Conservation (phyloP, 495 filamentous ascomycete species). For the Aspergillus affinis region DNA sequence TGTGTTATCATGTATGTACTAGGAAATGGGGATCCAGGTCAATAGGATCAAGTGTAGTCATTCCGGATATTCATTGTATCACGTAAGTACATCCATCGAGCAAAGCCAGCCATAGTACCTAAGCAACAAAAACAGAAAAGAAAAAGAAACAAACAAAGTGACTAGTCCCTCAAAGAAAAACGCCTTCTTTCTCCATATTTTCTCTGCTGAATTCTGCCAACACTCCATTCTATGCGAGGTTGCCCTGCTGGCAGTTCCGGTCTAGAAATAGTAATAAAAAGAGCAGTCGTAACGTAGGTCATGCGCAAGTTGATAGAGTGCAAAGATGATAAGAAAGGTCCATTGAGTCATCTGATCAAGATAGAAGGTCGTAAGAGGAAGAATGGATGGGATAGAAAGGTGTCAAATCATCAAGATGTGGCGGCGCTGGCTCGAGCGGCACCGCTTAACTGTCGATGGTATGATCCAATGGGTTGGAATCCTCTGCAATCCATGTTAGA, state of each 20-base stretch:
- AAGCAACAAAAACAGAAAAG: too few relatives aligned
- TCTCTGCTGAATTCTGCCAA: background rate
- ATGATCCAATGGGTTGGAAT: conserved; percentile 70
- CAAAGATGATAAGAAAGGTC: background rate
- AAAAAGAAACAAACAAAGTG: background rate
- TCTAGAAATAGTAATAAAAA: conserved; percentile 1
- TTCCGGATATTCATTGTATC: background rate
- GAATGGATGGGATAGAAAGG: background rate
- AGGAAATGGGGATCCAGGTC: too few relatives aligned
- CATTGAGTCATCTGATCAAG: background rate
- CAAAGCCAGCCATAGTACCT: background rate
- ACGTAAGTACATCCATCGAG: conserved; percentile 4
- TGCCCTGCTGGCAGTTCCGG: background rate
- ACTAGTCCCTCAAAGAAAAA: background rate
- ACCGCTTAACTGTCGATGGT: conserved; percentile 55
- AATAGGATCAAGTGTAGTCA: background rate
- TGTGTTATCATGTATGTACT: too few relatives aligned
- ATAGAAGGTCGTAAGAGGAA: conserved; percentile 7
- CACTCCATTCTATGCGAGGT: conserved; percentile 8
- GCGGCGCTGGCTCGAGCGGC: conserved; percentile 37
- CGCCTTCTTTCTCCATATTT: background rate
- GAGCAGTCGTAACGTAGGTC: conserved; percentile 2
- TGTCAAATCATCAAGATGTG: conserved; percentile 18
- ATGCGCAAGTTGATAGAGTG: background rate
- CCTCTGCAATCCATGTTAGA: conserved; percentile 47